Base-by-base conservation (phyloP, 192 early-diverging fungal genomes). In the Paraglomus brasilianum region DNA sequence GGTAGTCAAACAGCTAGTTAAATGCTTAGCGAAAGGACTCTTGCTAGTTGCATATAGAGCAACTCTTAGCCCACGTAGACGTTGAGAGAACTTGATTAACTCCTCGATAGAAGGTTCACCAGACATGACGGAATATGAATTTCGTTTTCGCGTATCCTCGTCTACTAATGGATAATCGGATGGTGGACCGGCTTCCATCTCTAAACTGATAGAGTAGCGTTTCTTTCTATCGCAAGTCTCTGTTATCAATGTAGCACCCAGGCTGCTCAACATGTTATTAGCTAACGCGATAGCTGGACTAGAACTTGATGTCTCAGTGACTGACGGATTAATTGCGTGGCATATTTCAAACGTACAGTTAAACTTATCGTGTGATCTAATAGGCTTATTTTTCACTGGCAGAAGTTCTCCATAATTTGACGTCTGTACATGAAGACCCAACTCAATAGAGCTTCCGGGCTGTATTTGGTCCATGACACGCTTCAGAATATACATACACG, bases 51-150 rank as follows among this genome's bases (percentile, higher is more conserved):
- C 79, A 70, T 82, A 66, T n/a, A 87, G 43, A 0, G 78, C 70
- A 5, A 82, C 80, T 39, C 74, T 80, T 17, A 77, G 24, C 6
- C 82, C 85, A 8, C 75, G 53, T 14, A 87, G 61, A 6, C 60
- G 70, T 38, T 74, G 71, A 15, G 76, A 77, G 62, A 83, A 84
- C 1, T 60, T 50, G 0, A 52, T 59, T 3, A 87, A 66, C 11
- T 87, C 83, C 14, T 72, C 57, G 1, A 85, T 47, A 0, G 82
- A 82, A 17, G 85, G 85, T 22, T 87, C 85, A 10, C 74, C 64
- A 7, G 82, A 76, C 39, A 79, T 74, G 44, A 69, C 59, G 11
- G 60, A 52, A 43, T 76, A 63, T 17, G 51, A 39, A 22, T 72
- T 73, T 51, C 71, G 52, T 24, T 66, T 56, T 24, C 53, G 71